phyloP scores from a whole-genome alignment of 257 asterid genomes.

The Datura wrightii region DNA sequence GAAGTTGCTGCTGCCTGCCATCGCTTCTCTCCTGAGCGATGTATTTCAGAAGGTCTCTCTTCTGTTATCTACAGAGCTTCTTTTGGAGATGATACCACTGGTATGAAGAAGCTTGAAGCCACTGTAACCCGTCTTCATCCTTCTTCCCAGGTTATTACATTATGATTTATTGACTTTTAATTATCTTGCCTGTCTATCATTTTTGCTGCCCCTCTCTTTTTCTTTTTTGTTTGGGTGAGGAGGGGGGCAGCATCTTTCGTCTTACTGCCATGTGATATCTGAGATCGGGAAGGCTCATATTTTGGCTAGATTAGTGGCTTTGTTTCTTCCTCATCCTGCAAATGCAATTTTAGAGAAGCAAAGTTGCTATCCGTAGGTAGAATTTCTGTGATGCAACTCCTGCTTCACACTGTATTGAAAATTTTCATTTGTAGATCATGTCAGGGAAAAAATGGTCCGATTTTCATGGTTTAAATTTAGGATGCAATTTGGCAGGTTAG shows the following conservation, averaged over 20 bases:
- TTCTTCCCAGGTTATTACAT: slow-evolving; percentile 63
- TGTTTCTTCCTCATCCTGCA: neutral
- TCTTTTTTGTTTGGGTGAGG: neutral
- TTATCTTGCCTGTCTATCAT: neutral
- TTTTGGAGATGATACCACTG: slow-evolving; percentile 64
- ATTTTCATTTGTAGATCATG: neutral
- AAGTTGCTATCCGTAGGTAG: slow-evolving; percentile 13
- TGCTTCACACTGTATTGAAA: neutral
- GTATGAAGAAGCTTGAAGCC: slow-evolving; percentile 74
- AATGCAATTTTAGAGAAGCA: slow-evolving; percentile 8
- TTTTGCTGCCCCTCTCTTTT: neutral
- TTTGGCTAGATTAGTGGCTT: slow-evolving; percentile 17
- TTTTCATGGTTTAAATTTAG: neutral
- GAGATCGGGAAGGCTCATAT: neutral
- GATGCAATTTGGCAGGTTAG: slow-evolving; percentile 16
- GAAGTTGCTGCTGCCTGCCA: slow-evolving; percentile 91
- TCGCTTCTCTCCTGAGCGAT: slow-evolving; percentile 85
- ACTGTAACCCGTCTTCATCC: slow-evolving; percentile 84
- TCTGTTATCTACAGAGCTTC: slow-evolving; percentile 88
- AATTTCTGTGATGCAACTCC: slow-evolving; percentile 7
- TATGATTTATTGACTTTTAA: slow-evolving; percentile 24
- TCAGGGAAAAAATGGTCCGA: neutral
- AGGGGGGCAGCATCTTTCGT: neutral
- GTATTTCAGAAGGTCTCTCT: slow-evolving; percentile 91
- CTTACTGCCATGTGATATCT: neutral